Evolutionary conservation across 768 basidiomycete genomes (phyloP), one percentile per base, ranked within the genome.

Genomic region (Cystoderma amianthinum): DNA sequence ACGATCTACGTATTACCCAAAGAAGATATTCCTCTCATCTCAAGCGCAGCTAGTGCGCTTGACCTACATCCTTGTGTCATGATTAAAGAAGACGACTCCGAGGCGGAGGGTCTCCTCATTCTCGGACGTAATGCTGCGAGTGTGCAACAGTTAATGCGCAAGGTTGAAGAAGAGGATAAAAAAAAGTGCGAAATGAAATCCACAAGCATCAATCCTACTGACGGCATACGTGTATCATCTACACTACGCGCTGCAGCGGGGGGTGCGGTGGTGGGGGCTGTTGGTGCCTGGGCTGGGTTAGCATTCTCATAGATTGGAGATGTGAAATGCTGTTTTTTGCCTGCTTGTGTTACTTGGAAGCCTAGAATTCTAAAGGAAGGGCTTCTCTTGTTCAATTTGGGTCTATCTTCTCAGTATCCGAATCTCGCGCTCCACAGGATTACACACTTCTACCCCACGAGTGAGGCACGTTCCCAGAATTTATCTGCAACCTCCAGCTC

Each of bases 191-290:
- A 41, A 10, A 22, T 24, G 12, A 23, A 39, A 12, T 60, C 60
- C 39, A 16, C 9, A 9, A n/a, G 16, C 7, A 16, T 12, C 12
- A 9, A 5, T 12, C 32, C 15, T 3, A 22, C 21, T 19, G 30
- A 15, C 11, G 19, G 51, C 25, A 28, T 39, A 38, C 25, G 22
- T 38, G 36, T 42, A 24, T 36, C 12, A 20, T 54, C 54, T 25
- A 46, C 48, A 5, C 47, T 72, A 12, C 65, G 60, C 36, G 69
- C 68, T 34, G 72, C 67, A 38, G 78, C 78, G 45, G 71, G 76
- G 13, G 76, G 73, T 35, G 76, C 69, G n/a, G 64, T 80, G 13
- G 68, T 80, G 15, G 80, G 80, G 30, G 79, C 74, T 30, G 74
- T 78, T 5, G 76, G 76, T 32, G 67, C 76, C 37, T 79, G 70